Evolutionary conservation across 177 flowering plant species (phyloP).

Genomic region (Tripterygium wilfordii): DNA sequence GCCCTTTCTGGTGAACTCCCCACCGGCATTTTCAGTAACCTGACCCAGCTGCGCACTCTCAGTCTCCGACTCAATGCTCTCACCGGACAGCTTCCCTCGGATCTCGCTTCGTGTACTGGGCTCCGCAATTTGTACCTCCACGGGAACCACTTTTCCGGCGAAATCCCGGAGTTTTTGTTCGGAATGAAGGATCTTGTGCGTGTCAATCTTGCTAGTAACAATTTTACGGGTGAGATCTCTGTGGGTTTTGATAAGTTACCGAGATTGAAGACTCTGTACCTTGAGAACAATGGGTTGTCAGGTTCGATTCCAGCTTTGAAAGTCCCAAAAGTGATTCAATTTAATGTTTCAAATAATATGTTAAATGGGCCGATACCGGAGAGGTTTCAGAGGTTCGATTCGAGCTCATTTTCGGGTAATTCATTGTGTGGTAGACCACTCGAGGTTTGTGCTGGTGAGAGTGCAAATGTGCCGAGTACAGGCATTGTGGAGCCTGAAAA

Average conservation of each 20-base stretch:
- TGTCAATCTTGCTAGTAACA: constrained; percentile 40
- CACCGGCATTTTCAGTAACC: constrained; percentile 32
- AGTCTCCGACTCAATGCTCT: constrained; percentile 49
- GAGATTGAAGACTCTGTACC: constrained; percentile 33
- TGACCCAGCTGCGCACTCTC: constrained; percentile 43
- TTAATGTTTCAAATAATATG: constrained; percentile 55
- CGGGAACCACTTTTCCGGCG: constrained; percentile 48
- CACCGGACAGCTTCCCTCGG: constrained; percentile 40
- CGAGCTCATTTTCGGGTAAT: constrained; percentile 36
- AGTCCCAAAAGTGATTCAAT: constrained; percentile 27
- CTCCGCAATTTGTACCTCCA: constrained; percentile 44
- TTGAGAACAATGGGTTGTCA: constrained; percentile 35
- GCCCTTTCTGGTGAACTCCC: constrained; percentile 51
- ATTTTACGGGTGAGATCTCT: constrained; percentile 44
- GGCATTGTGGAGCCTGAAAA: constrained; percentile 6
- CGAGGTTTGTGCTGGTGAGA: constrained; percentile 19
- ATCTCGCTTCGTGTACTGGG: constrained; percentile 31
- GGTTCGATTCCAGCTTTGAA: constrained; percentile 47
- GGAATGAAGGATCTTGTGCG: constrained; percentile 25
- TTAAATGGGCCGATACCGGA: constrained; percentile 49
- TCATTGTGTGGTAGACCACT: constrained; percentile 51
- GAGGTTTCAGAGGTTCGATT: constrained; percentile 11
- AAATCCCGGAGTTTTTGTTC: constrained; percentile 30
- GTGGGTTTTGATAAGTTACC: constrained; percentile 26
- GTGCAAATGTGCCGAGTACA: no score